Conservation (phyloP, 768 basidiomycete genomes). For the Mycena vitilis region DNA sequence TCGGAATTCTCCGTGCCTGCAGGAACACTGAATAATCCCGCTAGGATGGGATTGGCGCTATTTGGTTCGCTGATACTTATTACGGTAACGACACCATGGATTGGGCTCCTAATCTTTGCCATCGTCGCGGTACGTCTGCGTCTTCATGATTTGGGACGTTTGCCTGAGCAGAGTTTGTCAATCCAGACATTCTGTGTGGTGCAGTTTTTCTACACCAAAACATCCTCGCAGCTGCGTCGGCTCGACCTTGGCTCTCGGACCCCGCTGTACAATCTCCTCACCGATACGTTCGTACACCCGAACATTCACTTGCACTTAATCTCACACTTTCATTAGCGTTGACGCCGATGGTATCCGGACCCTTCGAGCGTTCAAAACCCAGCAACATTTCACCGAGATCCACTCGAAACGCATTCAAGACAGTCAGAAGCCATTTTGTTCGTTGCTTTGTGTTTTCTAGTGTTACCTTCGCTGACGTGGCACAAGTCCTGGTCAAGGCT, state of each 20-base stretch:
- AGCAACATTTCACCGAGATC: conserved; percentile 20
- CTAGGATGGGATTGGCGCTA: conserved; percentile 18
- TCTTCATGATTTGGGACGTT: too few species aligned
- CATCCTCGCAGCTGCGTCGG: conserved; percentile 20
- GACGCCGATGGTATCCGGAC: conserved; percentile 18
- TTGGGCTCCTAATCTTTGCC: conserved; percentile 15
- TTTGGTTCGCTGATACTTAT: conserved; percentile 16
- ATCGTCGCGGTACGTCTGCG: background rate
- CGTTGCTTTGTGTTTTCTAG: background rate
- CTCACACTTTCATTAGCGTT: background rate
- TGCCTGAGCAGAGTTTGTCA: too few species aligned
- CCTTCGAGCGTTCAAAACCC: conserved; percentile 14
- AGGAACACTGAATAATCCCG: background rate
- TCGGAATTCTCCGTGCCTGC: background rate
- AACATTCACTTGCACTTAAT: too few species aligned
- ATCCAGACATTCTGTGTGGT: conserved; percentile 1
- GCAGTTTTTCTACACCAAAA: conserved; percentile 23
- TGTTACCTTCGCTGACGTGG: background rate
- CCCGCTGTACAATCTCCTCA: conserved; percentile 16
- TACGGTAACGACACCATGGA: conserved; percentile 23
- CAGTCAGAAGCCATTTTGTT: conserved; percentile 22
- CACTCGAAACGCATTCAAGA: conserved; percentile 19
- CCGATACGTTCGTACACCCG: conserved; percentile 13
- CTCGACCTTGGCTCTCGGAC: conserved; percentile 19
- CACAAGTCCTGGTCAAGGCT: conserved; percentile 17